Conservation (phyloP, 2,329 filamentous ascomycete species). For the Lachnellula cervina region DNA sequence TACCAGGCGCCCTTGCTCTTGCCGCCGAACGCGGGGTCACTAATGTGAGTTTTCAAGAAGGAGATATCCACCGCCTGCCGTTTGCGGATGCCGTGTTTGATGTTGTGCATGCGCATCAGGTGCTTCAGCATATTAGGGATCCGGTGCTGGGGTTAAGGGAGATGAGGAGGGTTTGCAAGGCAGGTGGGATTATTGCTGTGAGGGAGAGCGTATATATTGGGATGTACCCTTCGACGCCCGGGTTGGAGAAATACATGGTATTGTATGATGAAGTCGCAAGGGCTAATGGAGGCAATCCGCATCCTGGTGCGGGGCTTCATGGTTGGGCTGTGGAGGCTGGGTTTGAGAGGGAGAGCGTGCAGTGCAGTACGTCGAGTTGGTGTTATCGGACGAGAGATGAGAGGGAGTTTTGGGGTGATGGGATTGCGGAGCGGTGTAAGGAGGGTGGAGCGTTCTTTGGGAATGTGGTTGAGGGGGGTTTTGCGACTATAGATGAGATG, state of each 20-base stretch:
- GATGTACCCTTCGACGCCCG: not conserved
- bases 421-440: conserved; percentile 22
- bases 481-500: conserved; percentile 25
- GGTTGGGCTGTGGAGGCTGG: conserved; percentile 9
- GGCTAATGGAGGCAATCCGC: conserved; percentile 4
- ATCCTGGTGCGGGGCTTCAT: conserved; percentile 5
- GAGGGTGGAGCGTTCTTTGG: conserved; percentile 24
- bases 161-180: conserved; percentile 48
- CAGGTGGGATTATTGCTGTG: conserved; percentile 47
- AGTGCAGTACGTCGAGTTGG: not conserved
- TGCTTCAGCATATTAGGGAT: conserved; percentile 50
- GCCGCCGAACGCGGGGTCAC: conserved; percentile 4
- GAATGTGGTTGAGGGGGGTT: conserved; percentile 7
- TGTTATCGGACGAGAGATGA: conserved; percentile 3
- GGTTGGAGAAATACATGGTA: not conserved
- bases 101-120: conserved; percentile 53
- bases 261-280: not conserved
- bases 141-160: conserved; percentile 45
- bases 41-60: conserved; percentile 17
- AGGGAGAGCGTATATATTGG: conserved; percentile 32
- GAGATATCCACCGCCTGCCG: conserved; percentile 26
- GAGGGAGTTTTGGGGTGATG: conserved; percentile 15
- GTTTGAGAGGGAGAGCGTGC: not conserved
- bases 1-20: conserved; percentile 1
- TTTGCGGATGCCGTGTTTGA: conserved; percentile 48